phyloP scores from a whole-genome alignment of 1,284 basidiomycete genomes.

The Trametes sp. region DNA sequence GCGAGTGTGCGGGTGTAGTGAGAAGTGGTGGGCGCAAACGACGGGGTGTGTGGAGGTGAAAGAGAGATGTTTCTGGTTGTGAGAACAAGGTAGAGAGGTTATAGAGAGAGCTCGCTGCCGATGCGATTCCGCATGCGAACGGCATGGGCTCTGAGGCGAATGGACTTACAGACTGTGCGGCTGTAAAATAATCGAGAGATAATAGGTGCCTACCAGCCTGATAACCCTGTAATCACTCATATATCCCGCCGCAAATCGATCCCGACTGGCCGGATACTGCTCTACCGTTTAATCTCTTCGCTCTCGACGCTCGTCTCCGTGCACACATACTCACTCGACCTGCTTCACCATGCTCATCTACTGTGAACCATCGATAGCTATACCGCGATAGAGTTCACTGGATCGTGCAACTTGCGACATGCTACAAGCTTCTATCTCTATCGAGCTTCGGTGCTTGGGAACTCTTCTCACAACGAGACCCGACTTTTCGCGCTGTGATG shows the following conservation, averaged over 20 bases:
- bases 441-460: not conserved
- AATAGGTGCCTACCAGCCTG: no score
- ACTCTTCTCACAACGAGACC: not conserved
- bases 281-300: no score
- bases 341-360: no score
- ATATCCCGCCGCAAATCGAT: not conserved
- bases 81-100: not conserved
- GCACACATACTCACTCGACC: no score
- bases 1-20: not conserved
- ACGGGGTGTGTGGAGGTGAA: not conserved
- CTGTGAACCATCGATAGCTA: no score
- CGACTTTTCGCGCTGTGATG: not conserved
- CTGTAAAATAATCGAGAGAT: no score
- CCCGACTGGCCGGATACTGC: no score
- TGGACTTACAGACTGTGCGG: no score
- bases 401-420: no score
- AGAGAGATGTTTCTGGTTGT: not conserved
- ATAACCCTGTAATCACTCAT: not conserved
- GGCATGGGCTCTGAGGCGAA: slow-evolving; percentile 8
- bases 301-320: no score
- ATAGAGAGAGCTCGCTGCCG: slow-evolving; percentile 17
- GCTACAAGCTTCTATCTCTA: not conserved
- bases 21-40: not conserved
- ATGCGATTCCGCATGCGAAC: slow-evolving; percentile 21
- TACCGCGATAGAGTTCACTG: no score